Base-by-base conservation (phyloP, 208 protist genomes). In the Zelonia costaricensis region DNA sequence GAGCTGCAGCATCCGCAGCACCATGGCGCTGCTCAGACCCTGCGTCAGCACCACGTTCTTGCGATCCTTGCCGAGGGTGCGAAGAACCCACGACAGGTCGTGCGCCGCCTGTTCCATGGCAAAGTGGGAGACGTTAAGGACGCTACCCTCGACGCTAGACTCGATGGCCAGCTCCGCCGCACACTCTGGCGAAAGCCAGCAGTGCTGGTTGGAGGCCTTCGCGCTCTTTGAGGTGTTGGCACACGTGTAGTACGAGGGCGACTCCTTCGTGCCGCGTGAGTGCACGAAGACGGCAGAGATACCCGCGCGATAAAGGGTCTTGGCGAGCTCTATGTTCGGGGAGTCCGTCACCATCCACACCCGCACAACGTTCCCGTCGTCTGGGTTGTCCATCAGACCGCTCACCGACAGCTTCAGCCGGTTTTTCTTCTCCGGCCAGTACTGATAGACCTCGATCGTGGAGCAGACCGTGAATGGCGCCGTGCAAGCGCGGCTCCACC, bases 261-360 rank as follows among this genome's bases (percentile, higher is more conserved):
- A 61, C 30, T 31, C 39, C 35, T 65, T 61, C 18, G 62, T 66
- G 22, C 83, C 83, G 35, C 83, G 76, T 1, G 79, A 70, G 47
- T 73, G 64, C 16, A 90, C 74, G 13, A 78, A n/a, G 15, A 90
- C 68, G 9, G 84, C 79, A 31, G 80, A 76, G 5, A 86, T 63
- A 23, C 66, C 54, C 4, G 56, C 30, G 12, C 60, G 67, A 5
- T 3, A 23, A 18, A 85, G 31, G 22, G 44, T 47, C 20, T 67
- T 64, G 1, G 70, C 78, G 22, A 78, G 55, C 10, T 39, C 44
- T 4, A 47, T 18, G 20, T 73, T 52, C 35, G 30, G 56, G 23
- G 73, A 52, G 44, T 89, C 82, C 33, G 71, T 68, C 22, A 89
- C 40, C 28, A 80, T 65, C 82, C 82, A 89, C 38, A 83, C 69